These are phyloP conservation scores for Hyphopichia burtonii DNA, from an alignment of 1,139 yeast species.

Conservation along the genomic window DNA sequence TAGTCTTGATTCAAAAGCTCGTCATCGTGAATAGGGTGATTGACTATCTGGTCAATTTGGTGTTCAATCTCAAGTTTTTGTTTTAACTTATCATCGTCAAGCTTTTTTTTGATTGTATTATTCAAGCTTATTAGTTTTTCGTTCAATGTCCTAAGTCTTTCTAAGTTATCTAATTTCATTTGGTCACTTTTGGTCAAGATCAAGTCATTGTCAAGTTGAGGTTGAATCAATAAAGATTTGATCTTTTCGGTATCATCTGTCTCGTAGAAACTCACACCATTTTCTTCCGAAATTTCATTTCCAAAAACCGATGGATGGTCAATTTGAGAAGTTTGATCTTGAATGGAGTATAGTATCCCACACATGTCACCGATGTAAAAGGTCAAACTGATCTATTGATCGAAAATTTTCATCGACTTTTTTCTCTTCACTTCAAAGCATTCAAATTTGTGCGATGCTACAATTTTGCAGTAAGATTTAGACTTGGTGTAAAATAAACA, in stretches of 20 bases:
- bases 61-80: slow-evolving; percentile 10
- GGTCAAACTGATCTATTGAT: no score
- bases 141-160: slow-evolving; percentile 21
- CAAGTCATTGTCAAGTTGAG: slow-evolving; percentile 14
- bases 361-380: slow-evolving; percentile 13
- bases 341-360: slow-evolving; percentile 17
- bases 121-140: slow-evolving; percentile 21
- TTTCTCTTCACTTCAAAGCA: no score
- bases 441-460: no score
- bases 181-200: slow-evolving; percentile 19
- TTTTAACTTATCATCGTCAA: slow-evolving; percentile 11
- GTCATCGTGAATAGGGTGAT: slow-evolving; percentile 4
- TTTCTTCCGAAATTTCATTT: slow-evolving; percentile 1
- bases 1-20: background rate
- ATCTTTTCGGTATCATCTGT: slow-evolving; percentile 13
- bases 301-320: slow-evolving; percentile 7
- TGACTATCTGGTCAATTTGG: slow-evolving; percentile 12
- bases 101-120: slow-evolving; percentile 28
- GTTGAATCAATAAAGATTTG: slow-evolving; percentile 12
- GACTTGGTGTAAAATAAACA: no score
- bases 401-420: no score
- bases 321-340: slow-evolving; percentile 5
- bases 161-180: slow-evolving; percentile 26
- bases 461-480: no score
- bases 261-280: slow-evolving; percentile 18